phyloP scores from a whole-genome alignment of 1,284 basidiomycete species.

The Waitea zeae region DNA sequence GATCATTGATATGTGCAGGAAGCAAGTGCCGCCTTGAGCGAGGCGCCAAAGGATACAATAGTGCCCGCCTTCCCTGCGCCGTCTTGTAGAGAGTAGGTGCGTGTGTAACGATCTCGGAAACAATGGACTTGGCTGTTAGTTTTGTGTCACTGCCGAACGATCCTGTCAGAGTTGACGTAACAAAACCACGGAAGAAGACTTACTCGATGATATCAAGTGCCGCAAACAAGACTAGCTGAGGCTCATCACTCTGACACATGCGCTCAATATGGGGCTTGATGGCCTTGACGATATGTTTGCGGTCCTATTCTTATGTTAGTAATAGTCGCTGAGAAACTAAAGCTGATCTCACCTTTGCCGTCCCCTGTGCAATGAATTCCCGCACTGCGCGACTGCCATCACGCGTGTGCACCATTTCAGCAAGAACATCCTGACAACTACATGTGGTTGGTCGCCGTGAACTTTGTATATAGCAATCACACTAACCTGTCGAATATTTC shows the following conservation, averaged over 20 bases:
- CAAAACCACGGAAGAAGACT: slow-evolving; percentile 24
- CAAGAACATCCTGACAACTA: slow-evolving; percentile 66
- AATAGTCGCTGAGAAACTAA: slow-evolving; percentile 12
- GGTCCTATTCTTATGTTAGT: slow-evolving; percentile 39
- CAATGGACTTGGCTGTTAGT: slow-evolving; percentile 61
- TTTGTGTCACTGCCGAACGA: slow-evolving; percentile 56
- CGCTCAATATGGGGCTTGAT: slow-evolving; percentile 76
- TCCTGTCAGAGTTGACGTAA: slow-evolving; percentile 2
- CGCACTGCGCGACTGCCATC: slow-evolving; percentile 77
- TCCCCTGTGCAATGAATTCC: slow-evolving; percentile 65
- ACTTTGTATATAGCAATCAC: too few relatives aligned
- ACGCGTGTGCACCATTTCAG: slow-evolving; percentile 85
- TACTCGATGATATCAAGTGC: slow-evolving; percentile 78
- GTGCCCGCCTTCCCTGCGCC: slow-evolving; percentile 55
- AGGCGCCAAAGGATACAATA: slow-evolving; percentile 70
- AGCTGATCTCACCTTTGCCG: too few relatives aligned
- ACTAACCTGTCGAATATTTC: slow-evolving; percentile 53
- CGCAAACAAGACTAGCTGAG: slow-evolving; percentile 76
- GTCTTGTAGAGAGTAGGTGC: slow-evolving; percentile 36
- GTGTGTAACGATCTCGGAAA: slow-evolving; percentile 40
- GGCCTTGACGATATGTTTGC: slow-evolving; percentile 76
- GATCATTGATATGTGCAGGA: slow-evolving; percentile 48
- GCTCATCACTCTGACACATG: slow-evolving; percentile 75
- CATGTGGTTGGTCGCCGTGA: too few relatives aligned
- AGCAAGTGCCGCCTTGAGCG: slow-evolving; percentile 70